phyloP scores from a whole-genome alignment of 352 stramenopile species.

The Globisporangium camurandrum region DNA sequence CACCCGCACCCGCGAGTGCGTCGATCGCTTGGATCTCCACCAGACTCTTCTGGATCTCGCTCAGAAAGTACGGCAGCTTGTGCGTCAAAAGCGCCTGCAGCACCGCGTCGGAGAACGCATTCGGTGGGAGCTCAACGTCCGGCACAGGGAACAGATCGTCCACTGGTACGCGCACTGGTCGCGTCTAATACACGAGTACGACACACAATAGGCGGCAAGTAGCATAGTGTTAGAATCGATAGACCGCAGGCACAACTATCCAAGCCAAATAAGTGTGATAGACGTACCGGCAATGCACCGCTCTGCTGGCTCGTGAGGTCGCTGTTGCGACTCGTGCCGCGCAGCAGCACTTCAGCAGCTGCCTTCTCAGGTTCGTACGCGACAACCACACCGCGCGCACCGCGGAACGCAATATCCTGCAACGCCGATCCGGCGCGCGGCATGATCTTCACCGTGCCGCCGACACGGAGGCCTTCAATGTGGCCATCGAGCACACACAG shows the following conservation, averaged over 20 bases:
- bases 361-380: conserved; percentile 78
- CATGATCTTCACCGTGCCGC: conserved; percentile 79
- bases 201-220: neutral
- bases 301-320: conserved; percentile 18
- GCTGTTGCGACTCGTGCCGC: conserved; percentile 21
- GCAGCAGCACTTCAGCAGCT: conserved; percentile 69
- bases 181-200: conserved; percentile 28
- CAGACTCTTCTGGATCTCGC: conserved; percentile 71
- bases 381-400: conserved; percentile 66
- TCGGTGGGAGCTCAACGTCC: conserved; percentile 63
- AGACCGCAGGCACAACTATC: too few species aligned
- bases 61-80: conserved; percentile 70
- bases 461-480: conserved; percentile 75
- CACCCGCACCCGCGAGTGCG: conserved; percentile 23
- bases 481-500: conserved; percentile 80
- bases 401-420: conserved; percentile 72
- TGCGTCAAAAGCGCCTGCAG: conserved; percentile 58
- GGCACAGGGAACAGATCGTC: conserved; percentile 74
- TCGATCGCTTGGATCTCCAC: conserved; percentile 44
- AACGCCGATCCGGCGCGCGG: conserved; percentile 54
- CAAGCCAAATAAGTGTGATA: too few species aligned
- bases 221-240: neutral
- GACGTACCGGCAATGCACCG: conserved; percentile 38
- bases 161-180: conserved; percentile 73
- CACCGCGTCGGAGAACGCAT: conserved; percentile 61